Evolutionary conservation across 257 asterid species (phyloP), one percentile per base, ranked within the genome.

Genomic region (Sherardia arvensis): DNA sequence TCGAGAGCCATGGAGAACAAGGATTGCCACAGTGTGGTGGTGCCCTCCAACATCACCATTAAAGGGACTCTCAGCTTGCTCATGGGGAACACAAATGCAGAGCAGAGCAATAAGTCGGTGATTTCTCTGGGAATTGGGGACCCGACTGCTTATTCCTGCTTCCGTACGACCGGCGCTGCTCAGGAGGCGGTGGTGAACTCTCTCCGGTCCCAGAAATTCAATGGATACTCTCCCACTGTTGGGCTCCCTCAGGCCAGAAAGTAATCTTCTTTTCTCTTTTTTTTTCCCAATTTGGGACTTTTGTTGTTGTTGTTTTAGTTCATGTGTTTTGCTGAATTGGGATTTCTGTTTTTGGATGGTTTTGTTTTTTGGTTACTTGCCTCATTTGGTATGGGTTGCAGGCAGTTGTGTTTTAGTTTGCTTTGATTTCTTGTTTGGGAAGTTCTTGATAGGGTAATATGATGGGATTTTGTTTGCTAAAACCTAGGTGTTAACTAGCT

Each of bases 71-170:
- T 90, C n/a, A 81, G 82, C 5, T 68, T 80, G 75, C 53, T 90
- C 64, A 79, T 75, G 87, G 90, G 57, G 29, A 78, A 72, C 38
- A 64, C 75, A 0, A 76, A 65, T 53, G 73, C 30, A 5, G 65
- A 60, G 34, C 74, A 68, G 10, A 69, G 72, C 29, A 66, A 65
- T 25, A 81, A 67, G 64, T 67, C 65, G 34, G 76, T 85, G 22
- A 87, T 90, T 69, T 85, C 95, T 32, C 64, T 90, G 69, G 97
- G 92, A 34, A 84, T 90, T 22, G 97, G 97, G 10, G 95, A 90
- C 60, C 97, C 97, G 0, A 87, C 97, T 11, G 88, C 85, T 8
- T 77, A 76, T 65, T 82, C 92, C 22, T 90, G 97, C 71, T 90
- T 87, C 43, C 55, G 57, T 47, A 78, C 95, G 4, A 71, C 85